phyloP scores from a whole-genome alignment of 805 yeast species.

The Candida xyloterini region DNA sequence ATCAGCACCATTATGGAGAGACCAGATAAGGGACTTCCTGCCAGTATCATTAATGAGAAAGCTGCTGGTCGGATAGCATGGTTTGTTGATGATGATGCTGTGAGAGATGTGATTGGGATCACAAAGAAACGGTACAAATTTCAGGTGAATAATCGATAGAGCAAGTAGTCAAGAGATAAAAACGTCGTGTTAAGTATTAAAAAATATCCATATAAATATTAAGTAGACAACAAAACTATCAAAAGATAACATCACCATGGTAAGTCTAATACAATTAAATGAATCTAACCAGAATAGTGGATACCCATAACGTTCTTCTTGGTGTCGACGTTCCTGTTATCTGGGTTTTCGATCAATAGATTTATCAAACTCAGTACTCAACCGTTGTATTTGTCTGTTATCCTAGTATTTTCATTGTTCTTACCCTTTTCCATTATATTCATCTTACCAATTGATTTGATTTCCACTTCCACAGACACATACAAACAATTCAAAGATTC shows the following conservation, averaged over 20 bases:
- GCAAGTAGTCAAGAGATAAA: neutral
- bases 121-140: constrained; percentile 71
- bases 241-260: constrained; percentile 3
- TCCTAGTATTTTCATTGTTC: constrained; percentile 58
- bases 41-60: constrained; percentile 87
- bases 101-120: constrained; percentile 66
- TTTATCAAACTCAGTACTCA: constrained; percentile 35
- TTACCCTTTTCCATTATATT: constrained; percentile 74
- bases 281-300: constrained; percentile 20
- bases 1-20: constrained; percentile 90
- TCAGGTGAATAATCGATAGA: constrained; percentile 29
- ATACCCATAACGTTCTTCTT: constrained; percentile 25
- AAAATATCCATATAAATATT: no score
- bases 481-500: constrained; percentile 23
- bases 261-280: constrained; percentile 1
- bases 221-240: constrained; percentile 2
- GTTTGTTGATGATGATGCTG: constrained; percentile 95
- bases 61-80: constrained; percentile 97
- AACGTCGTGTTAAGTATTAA: constrained; percentile 3
- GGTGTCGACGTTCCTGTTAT: constrained; percentile 28
- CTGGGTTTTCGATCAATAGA: constrained; percentile 35
- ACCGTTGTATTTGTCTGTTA: constrained; percentile 43
- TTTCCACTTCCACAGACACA: constrained; percentile 44
- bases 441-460: constrained; percentile 71
- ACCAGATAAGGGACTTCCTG: constrained; percentile 94